A percentile compares a stretch with the other conserved stretches of the same genome.
Evolutionary conservation across 2,329 filamentous ascomycete species (phyloP).

Genomic region (Bisporella sp.): DNA sequence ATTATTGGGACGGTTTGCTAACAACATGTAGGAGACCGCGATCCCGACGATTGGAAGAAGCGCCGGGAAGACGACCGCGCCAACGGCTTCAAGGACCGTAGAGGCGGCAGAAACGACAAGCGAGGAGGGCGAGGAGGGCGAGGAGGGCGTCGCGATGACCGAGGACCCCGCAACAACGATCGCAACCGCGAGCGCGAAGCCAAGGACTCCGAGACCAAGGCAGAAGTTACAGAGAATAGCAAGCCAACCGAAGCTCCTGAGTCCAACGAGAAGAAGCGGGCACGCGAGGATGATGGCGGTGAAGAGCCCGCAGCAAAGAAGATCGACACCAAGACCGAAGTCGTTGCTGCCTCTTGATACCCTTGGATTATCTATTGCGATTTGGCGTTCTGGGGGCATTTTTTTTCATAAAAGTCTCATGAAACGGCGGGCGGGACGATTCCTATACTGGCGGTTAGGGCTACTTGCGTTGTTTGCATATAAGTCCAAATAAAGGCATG

Average conservation of each 20-base stretch:
- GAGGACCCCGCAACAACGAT: constrained; percentile 28
- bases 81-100: constrained; percentile 44
- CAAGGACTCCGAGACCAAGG: constrained; percentile 11
- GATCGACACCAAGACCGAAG: constrained; percentile 37
- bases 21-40: constrained; percentile 29
- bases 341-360: constrained; percentile 20
- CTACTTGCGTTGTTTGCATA: too few species aligned
- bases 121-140: constrained; percentile 13
- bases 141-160: constrained; percentile 33
- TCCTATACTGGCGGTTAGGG: too few species aligned
- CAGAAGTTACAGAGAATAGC: constrained; percentile 9
- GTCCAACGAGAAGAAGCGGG: constrained; percentile 24
- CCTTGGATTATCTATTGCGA: neutral
- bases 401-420: neutral
- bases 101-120: constrained; percentile 2
- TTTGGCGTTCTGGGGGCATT: neutral
- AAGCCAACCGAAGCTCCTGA: constrained; percentile 16
- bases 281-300: constrained; percentile 36
- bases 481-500: too few species aligned
- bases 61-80: constrained; percentile 56
- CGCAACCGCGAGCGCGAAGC: constrained; percentile 30
- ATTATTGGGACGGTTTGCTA: neutral
- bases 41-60: constrained; percentile 56
- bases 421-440: too few species aligned
- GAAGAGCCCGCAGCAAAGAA: constrained; percentile 53